Percentiles rank a stretch among this genome's conserved stretches.
Conservation (phyloP, 2,329 filamentous ascomycete species). For the Blumeria hordei region DNA sequence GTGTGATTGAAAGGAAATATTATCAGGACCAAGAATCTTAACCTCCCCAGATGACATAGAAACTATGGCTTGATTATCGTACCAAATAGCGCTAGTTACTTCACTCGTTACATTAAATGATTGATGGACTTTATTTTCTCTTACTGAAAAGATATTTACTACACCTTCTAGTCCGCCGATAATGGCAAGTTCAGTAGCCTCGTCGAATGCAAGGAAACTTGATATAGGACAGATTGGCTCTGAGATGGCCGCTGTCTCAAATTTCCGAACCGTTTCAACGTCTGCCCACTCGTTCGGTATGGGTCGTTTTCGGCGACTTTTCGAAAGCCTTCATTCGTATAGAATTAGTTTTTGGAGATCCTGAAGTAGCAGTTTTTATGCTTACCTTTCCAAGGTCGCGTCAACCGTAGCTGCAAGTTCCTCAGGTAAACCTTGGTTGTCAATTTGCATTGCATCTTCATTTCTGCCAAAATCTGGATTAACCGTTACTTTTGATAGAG, state of each 20-base stretch:
- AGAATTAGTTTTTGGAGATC: conserved; percentile 4
- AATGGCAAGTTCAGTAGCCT: conserved; percentile 32
- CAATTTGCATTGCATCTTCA: conserved; percentile 83
- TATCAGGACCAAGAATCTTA: conserved; percentile 51
- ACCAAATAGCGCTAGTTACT: conserved; percentile 31
- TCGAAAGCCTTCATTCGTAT: conserved; percentile 39
- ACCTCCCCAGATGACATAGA: conserved; percentile 28
- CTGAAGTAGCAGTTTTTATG: conserved; percentile 7
- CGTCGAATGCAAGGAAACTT: conserved; percentile 30
- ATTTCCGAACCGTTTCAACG: conserved; percentile 40
- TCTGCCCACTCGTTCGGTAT: conserved; percentile 71
- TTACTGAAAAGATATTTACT: conserved; percentile 55
- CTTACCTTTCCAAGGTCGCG: conserved; percentile 55
- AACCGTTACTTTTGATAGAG: conserved; percentile 65
- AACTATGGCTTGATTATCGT: conserved; percentile 13
- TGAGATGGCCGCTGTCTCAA: conserved; percentile 26
- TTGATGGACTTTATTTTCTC: conserved; percentile 42
- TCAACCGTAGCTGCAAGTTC: conserved; percentile 50
- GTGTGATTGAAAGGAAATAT: conserved; percentile 50
- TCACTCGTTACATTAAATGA: conserved; percentile 19
- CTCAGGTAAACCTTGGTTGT: conserved; percentile 52
- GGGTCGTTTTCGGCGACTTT: conserved; percentile 70
- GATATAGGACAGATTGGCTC: conserved; percentile 35
- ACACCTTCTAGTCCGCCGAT: conserved; percentile 37
- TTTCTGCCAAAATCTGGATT: conserved; percentile 28